Evolutionary conservation across 257 asterid genomes (phyloP).

Genomic region (Ehretia macrophylla): DNA sequence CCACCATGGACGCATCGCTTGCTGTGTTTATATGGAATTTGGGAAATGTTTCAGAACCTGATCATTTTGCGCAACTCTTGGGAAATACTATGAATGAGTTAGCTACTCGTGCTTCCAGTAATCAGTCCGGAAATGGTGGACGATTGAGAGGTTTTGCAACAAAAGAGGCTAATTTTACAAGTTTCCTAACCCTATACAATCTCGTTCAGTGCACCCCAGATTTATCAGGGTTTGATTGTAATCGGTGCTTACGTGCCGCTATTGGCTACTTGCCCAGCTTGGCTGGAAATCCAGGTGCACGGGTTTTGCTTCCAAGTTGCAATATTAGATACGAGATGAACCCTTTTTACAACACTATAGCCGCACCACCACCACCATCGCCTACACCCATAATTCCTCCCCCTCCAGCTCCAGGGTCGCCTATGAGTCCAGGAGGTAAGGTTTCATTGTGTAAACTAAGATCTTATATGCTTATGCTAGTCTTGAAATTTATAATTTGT

Average conservation of each 20-base stretch:
- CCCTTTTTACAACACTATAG: not conserved
- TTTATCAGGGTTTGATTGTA: not conserved
- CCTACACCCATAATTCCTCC: too few species aligned
- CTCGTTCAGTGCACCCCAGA: too few species aligned
- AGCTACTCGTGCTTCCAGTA: not conserved
- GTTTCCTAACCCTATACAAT: not conserved
- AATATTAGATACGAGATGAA: too few species aligned
- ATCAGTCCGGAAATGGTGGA: not conserved
- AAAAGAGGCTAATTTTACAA: too few species aligned
- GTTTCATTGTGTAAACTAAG: too few species aligned
- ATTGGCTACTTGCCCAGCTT: not conserved
- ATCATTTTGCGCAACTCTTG: not conserved
- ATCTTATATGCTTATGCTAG: too few species aligned
- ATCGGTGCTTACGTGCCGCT: not conserved
- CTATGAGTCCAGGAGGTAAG: too few species aligned
- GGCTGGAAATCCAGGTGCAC: not conserved
- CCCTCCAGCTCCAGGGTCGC: too few species aligned
- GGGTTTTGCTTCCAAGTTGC: not conserved
- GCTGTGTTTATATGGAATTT: not conserved
- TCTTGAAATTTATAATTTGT: too few species aligned
- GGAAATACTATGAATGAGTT: not conserved
- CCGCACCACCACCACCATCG: not conserved
- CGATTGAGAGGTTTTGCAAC: conserved; percentile 9
- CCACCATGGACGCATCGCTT: not conserved
- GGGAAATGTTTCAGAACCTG: not conserved